Evolutionary conservation across 2,329 filamentous ascomycete species (phyloP).

Genomic region (Aotearoamyces nothofagi): DNA sequence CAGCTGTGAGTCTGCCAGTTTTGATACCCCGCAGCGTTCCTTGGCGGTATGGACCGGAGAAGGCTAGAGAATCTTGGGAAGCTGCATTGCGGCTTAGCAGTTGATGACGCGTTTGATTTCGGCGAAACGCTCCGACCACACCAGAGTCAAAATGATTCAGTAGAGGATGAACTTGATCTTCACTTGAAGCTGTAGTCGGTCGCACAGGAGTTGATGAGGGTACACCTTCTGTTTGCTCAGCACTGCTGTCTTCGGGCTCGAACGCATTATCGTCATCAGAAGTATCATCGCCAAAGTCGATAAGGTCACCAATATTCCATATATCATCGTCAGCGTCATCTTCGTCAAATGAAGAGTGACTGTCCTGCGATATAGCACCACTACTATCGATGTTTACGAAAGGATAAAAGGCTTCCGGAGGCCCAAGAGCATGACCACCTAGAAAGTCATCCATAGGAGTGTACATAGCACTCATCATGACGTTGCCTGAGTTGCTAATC

Average conservation of each 20-base stretch:
- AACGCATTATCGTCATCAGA: too few species aligned
- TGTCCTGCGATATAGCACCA: constrained; percentile 35
- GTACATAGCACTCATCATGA: constrained; percentile 56
- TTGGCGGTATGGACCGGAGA: constrained; percentile 43
- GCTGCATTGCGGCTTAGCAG: constrained; percentile 36
- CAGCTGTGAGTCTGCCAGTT: constrained; percentile 48
- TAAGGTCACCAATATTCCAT: constrained; percentile 54
- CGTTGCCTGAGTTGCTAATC: constrained; percentile 51
- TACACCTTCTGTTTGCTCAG: constrained; percentile 29
- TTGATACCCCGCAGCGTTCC: constrained; percentile 48
- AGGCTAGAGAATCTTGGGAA: constrained; percentile 45
- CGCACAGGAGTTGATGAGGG: constrained; percentile 35
- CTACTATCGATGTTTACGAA: constrained; percentile 41
- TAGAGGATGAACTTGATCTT: constrained; percentile 33
- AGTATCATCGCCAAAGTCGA: constrained; percentile 46
- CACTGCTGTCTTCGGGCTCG: constrained; percentile 45
- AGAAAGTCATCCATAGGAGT: constrained; percentile 10
- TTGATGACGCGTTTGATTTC: constrained; percentile 37
- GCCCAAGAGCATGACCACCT: constrained; percentile 49
- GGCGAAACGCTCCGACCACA: constrained; percentile 66
- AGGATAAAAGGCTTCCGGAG: constrained; percentile 62
- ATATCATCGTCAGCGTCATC: constrained; percentile 46
- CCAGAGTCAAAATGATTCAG: constrained; percentile 55
- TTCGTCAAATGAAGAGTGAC: constrained; percentile 29
- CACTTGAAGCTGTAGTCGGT: constrained; percentile 31